phyloP scores from a whole-genome alignment of 805 yeast genomes.

The Barnettozyma populi region DNA sequence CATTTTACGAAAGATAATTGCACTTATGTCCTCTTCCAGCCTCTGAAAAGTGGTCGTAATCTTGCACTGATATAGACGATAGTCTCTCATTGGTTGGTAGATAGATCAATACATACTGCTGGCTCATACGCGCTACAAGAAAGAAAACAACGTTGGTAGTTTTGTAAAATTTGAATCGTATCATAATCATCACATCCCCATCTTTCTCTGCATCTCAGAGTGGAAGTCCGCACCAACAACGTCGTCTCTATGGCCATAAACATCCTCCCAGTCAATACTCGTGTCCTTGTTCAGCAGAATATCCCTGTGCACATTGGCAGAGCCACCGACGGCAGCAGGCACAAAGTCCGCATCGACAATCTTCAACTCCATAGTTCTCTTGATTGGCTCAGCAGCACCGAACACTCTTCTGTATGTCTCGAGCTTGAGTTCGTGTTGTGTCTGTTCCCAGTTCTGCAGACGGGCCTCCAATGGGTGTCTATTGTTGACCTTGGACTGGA shows the following conservation, averaged over 20 bases:
- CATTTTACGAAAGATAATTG: too few relatives aligned
- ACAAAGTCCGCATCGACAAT: slow-evolving; percentile 69
- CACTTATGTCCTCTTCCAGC: too few relatives aligned
- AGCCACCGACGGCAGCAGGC: slow-evolving; percentile 58
- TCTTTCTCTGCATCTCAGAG: slow-evolving; percentile 62
- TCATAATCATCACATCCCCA: slow-evolving; percentile 9
- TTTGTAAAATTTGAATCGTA: background rate
- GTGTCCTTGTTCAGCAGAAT: slow-evolving; percentile 75
- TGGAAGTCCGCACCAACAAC: slow-evolving; percentile 48
- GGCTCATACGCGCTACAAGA: background rate
- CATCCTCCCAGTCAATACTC: slow-evolving; percentile 88
- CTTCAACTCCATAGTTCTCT: slow-evolving; percentile 81
- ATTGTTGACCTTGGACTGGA: slow-evolving; percentile 57
- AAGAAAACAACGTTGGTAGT: too few relatives aligned
- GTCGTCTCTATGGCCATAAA: slow-evolving; percentile 48
- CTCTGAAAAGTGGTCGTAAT: too few relatives aligned
- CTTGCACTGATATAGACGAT: too few relatives aligned
- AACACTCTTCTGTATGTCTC: slow-evolving; percentile 77
- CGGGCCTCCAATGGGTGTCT: slow-evolving; percentile 86
- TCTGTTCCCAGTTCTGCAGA: slow-evolving; percentile 72
- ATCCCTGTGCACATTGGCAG: slow-evolving; percentile 54
- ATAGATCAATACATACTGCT: too few relatives aligned
- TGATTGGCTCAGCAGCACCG: slow-evolving; percentile 93
- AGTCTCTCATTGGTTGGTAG: too few relatives aligned
- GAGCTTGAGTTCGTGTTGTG: slow-evolving; percentile 62